Conservation (phyloP, 306 rosid species). For the Arachis hypogaea region DNA sequence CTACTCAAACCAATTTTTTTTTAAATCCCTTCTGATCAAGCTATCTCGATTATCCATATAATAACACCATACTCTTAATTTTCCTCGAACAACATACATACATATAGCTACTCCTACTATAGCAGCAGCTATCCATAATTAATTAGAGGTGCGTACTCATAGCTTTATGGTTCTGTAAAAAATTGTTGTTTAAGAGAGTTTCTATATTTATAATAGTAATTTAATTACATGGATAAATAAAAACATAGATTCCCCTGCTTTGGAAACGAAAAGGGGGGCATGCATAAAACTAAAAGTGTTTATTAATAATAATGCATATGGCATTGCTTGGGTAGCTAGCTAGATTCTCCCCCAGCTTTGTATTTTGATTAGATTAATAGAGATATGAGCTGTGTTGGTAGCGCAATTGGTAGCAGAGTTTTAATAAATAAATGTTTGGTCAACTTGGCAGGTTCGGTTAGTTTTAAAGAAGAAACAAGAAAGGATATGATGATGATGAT, state of each 20-base stretch:
- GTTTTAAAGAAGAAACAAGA: not conserved
- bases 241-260: slow-evolving; percentile 11
- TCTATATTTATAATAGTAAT: not conserved
- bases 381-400: slow-evolving; percentile 45
- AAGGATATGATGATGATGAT: slow-evolving; percentile 7
- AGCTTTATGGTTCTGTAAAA: not conserved
- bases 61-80: too few relatives aligned
- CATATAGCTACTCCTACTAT: too few relatives aligned
- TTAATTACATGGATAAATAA: slow-evolving; percentile 18
- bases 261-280: not conserved
- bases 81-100: too few relatives aligned
- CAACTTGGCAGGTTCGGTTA: slow-evolving; percentile 47
- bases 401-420: slow-evolving; percentile 4
- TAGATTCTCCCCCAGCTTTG: slow-evolving; percentile 36
- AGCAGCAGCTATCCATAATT: too few relatives aligned
- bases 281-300: too few relatives aligned
- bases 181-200: not conserved
- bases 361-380: slow-evolving; percentile 18
- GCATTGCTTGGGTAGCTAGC: slow-evolving; percentile 18
- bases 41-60: too few relatives aligned
- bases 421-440: slow-evolving; percentile 27
- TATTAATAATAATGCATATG: not conserved
- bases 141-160: slow-evolving; percentile 17
- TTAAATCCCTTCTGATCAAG: too few relatives aligned
- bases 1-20: too few relatives aligned